Evolutionary conservation across 495 filamentous ascomycete species (phyloP), one percentile per base, ranked within the genome.

Genomic region (Parathielavia appendiculata): DNA sequence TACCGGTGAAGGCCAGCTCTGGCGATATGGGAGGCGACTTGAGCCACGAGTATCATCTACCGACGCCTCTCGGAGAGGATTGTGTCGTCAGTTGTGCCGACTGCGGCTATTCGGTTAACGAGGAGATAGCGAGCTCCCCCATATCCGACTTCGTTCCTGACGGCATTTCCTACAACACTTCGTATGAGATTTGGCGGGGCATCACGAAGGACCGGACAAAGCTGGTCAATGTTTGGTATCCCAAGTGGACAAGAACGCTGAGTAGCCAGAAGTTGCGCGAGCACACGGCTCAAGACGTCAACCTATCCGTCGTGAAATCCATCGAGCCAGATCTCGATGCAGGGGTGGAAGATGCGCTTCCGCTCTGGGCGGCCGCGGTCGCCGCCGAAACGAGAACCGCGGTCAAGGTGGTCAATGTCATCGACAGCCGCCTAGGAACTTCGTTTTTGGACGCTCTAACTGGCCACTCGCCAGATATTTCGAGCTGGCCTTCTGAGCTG

Each of bases 1-100:
- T 96, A 4, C 84, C 91, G 20, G 92, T 92, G 6, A 84, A 88
- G 62, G 93, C 93, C 9, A 90, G 92, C 70, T 95, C 92, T 1
- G 93, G 93, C n/a, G 88, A 88, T 51, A 98, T 98, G 81, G 93
- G 93, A 30, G 93, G 93, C 10, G 86, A 83, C 55, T 69, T 96
- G 14, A 97, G 91, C 64, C 93, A 98, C 71, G 93, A 98, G 65
- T 97, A 92, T 68, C 92, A 96, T 66, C 86, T 96, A 51, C 76
- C 86, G 20, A 87, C 85, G n/a, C 60, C 77, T 10, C 85, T 86
- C 49, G 93, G 93, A 5, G 95, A 97, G 71, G 93, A 98, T 65
- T 84, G 81, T 1, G 76, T 98, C 19, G 77, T 95, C 58, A 86
- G 75, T 60, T 98, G 93, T 67, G 76, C 72, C 14, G 69, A 66